Percentiles rank a stretch among this genome's conserved stretches.
Evolutionary conservation across 495 filamentous ascomycete genomes (phyloP).

Genomic region (Astrothelium macrocarpum): DNA sequence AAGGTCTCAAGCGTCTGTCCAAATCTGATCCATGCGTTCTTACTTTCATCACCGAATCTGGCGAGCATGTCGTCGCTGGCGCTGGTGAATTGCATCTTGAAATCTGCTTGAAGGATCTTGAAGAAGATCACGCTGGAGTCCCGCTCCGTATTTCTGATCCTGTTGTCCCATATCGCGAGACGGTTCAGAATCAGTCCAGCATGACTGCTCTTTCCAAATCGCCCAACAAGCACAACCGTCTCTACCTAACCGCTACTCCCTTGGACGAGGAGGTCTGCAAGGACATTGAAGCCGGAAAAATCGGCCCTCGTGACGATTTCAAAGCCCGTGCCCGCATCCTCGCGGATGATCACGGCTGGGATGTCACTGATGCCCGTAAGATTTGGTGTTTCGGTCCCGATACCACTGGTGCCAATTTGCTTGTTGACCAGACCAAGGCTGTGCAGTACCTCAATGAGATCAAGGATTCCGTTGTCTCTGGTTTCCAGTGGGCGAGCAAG

Average conservation of each 20-base stretch:
- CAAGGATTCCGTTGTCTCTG: constrained; percentile 98
- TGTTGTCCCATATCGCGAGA: constrained; percentile 96
- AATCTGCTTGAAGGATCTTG: constrained; percentile 99
- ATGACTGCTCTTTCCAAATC: constrained; percentile 99
- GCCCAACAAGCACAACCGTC: constrained; percentile 99
- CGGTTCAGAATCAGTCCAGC: constrained; percentile 67
- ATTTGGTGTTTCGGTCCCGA: constrained; percentile 99
- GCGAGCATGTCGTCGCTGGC: constrained; percentile 98
- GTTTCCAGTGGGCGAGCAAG: constrained; percentile 99
- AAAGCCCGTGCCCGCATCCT: constrained; percentile 95
- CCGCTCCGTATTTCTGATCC: constrained; percentile 94
- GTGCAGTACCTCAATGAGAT: constrained; percentile 99
- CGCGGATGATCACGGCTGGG: constrained; percentile 96
- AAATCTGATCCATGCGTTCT: constrained; percentile 99
- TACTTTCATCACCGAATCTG: constrained; percentile 75
- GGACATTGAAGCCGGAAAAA: constrained; percentile 86
- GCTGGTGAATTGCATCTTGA: constrained; percentile 98
- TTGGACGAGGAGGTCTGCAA: constrained; percentile 81
- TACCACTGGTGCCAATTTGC: constrained; percentile 92
- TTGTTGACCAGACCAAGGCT: constrained; percentile 99
- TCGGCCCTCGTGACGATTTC: constrained; percentile 95
- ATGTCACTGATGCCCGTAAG: constrained; percentile 99
- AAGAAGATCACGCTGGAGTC: constrained; percentile 98
- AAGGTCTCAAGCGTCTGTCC: constrained; percentile 99
- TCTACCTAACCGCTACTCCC: constrained; percentile 87